Evolutionary conservation across 768 basidiomycete species (phyloP), one percentile per base, ranked within the genome.

Genomic region (Lentinula detonsa): DNA sequence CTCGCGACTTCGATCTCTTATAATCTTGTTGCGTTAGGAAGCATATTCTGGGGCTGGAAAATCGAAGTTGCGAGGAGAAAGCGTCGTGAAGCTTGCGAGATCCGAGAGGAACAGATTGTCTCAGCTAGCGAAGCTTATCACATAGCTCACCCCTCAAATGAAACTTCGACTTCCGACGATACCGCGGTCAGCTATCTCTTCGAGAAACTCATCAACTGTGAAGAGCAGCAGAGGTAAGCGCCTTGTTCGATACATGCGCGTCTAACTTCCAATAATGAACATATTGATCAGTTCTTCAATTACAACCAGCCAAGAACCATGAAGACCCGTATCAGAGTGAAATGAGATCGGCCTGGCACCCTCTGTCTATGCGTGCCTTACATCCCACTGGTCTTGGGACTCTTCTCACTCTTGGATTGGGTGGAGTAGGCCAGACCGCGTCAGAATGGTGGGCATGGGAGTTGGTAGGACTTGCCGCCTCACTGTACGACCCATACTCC

Each of bases 381-480:
- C 57, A 58, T 49, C 57, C 57, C 71, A 84, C 82, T 3, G 81
- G 79, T 59, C 79, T 93, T n/a, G 84, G 87, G 0, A 73, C 89
- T 8, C 72, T 97, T 45, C 77, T 88, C 5, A 84, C 82, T 46
- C 79, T 98, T 0, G 93, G 95, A 0, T 65, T 95, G 2, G 90
- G 90, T 10, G 95, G 96, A 6, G 85, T 92, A 79, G 85, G 86
- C 0, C 93, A 93, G 72, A 88, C 84, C 2, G 92, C 91, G 1
- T 86, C 85, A 3, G 96, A 97, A 72, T 98, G 95, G 96, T 98
- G 95, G 94, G 88, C 90, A 40, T 96, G 96, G 96, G 95, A 96
- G 73, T 80, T 93, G 5, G 73, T 91, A 34, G 87, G 86, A 21
- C 75, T 84, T 2, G 81, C 78, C 5, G 81, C 82, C 3, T 78